phyloP scores from a whole-genome alignment of 345 rosid species.

The Dovyalis caffra region DNA sequence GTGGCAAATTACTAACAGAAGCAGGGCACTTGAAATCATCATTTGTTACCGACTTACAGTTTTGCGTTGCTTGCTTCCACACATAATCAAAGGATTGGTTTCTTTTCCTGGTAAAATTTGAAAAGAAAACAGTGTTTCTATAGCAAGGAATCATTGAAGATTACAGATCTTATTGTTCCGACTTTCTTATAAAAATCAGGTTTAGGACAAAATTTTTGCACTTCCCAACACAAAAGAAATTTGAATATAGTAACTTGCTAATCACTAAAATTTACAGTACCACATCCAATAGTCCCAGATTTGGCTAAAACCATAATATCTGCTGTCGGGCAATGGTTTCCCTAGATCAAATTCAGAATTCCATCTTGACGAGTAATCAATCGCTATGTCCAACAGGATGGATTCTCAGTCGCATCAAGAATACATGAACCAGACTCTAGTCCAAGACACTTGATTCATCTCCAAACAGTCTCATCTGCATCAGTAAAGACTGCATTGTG shows the following conservation, averaged over 20 bases:
- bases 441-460: constrained; percentile 23
- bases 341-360: background rate
- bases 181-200: background rate
- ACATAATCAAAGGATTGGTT: no score
- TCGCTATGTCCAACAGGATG: background rate
- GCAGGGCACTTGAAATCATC: no score
- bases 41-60: no score
- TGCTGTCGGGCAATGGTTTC: background rate
- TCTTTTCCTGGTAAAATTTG: background rate
- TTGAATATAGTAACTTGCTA: background rate
- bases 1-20: no score
- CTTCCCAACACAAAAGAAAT: background rate
- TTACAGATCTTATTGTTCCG: background rate
- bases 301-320: constrained; percentile 2
- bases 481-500: constrained; percentile 87
- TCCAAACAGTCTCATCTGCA: constrained; percentile 75
- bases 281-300: background rate
- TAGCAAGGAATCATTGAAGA: background rate
- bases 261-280: constrained; percentile 18
- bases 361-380: background rate
- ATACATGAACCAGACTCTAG: background rate
- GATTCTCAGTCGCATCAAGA: background rate
- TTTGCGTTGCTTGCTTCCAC: no score
- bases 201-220: background rate
- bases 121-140: background rate